Conservation (phyloP, 257 asterid genomes). For the Apocynum venetum region DNA sequence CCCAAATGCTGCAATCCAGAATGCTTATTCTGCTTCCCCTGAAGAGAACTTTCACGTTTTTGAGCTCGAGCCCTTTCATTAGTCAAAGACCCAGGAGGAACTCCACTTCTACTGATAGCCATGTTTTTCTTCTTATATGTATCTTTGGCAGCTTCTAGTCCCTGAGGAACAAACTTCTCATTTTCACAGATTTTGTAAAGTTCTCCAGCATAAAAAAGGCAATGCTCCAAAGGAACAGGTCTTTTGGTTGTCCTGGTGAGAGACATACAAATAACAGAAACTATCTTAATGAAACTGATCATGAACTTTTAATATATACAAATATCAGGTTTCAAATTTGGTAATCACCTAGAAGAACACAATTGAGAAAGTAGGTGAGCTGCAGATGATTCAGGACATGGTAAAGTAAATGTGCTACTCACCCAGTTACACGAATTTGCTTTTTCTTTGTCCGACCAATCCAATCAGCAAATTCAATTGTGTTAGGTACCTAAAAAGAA, state of each 20-base stretch:
- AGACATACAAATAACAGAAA: slow-evolving; percentile 13
- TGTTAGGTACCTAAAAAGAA: slow-evolving; percentile 79
- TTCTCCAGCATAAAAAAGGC: slow-evolving; percentile 90
- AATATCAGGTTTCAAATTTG: background rate
- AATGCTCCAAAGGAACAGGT: slow-evolving; percentile 98
- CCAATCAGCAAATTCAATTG: slow-evolving; percentile 98
- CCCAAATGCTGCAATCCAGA: slow-evolving; percentile 33
- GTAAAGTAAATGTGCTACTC: slow-evolving; percentile 31
- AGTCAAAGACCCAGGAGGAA: slow-evolving; percentile 48
- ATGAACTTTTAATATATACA: background rate
- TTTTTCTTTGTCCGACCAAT: slow-evolving; percentile 96
- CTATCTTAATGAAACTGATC: slow-evolving; percentile 14
- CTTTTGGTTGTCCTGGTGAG: slow-evolving; percentile 82
- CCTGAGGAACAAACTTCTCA: slow-evolving; percentile 74
- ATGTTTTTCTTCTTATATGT: slow-evolving; percentile 51
- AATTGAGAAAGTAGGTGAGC: background rate
- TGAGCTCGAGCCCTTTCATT: slow-evolving; percentile 35
- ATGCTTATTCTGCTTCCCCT: slow-evolving; percentile 36
- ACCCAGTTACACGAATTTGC: slow-evolving; percentile 93
- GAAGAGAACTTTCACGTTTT: slow-evolving; percentile 30
- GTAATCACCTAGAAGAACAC: background rate
- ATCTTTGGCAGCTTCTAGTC: slow-evolving; percentile 86
- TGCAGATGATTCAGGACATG: slow-evolving; percentile 18
- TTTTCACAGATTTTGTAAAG: slow-evolving; percentile 87
- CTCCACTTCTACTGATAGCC: slow-evolving; percentile 39